phyloP scores from a whole-genome alignment of 2,329 filamentous ascomycete species.

The Rutstroemia sp. region DNA sequence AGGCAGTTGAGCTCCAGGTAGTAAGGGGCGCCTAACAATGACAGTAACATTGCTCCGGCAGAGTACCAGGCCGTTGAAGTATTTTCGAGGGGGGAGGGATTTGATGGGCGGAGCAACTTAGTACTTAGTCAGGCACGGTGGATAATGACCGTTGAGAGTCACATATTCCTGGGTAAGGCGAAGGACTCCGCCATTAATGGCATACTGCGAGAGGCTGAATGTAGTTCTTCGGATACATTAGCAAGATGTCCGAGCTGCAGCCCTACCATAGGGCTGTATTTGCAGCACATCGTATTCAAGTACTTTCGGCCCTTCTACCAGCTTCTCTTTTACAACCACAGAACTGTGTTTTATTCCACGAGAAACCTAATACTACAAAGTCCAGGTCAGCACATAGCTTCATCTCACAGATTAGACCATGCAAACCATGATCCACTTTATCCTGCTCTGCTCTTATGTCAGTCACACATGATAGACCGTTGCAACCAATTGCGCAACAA shows the following conservation, averaged over 20 bases:
- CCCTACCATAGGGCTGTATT: constrained; percentile 5
- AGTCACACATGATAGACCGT: not conserved
- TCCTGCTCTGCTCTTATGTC: not conserved
- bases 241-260: not conserved
- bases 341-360: not conserved
- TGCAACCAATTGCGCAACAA: not conserved
- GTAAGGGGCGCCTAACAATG: no score
- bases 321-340: not conserved
- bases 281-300: not conserved
- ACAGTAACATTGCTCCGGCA: no score
- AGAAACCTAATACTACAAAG: not conserved
- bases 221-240: not conserved
- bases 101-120: no score
- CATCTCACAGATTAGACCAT: not conserved
- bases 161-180: no score
- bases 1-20: no score
- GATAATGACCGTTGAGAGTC: no score
- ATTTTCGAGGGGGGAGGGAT: no score
- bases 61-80: no score
- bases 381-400: no score
- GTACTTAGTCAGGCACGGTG: no score
- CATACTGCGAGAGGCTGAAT: not conserved
- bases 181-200: no score
- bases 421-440: not conserved
- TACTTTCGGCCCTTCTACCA: not conserved